Base-by-base conservation (phyloP, 148 eudicot species). In the Dianthus caryophyllus region DNA sequence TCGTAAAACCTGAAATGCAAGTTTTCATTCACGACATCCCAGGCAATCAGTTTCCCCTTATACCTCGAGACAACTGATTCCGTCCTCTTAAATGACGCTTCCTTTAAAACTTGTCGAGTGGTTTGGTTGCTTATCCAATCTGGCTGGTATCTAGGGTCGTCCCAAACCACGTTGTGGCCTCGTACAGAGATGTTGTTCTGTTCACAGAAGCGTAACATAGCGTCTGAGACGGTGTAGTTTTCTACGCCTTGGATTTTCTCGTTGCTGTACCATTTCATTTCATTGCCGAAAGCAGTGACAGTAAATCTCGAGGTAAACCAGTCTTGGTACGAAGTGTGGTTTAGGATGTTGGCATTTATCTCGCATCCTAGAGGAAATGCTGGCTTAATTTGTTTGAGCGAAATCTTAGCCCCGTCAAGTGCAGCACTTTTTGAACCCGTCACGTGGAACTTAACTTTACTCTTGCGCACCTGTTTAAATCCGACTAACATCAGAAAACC, bases 1-100 rank as follows among this genome's bases (percentile, higher is more conserved):
- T 82, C 84, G 26, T 70, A 82, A 49, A 80, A 82, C 22, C 56
- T 27, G 52, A 69, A 73, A 61, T 85, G 90, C 65, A 88, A 38
- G 51, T 88, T 84, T 68, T 86, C 90, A 68, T 88, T 88, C 77
- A 79, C 81, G n/a, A 88, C 96, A 79, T 88, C 96, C 96, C 96
- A 88, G 31, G 68, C 81, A 48, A 82, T 79, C 3, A 88, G 36
- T 36, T 73, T 76, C 10, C 87, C 88, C 9, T 76, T 69, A 36
- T 88, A 88, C 66, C 90, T 82, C 18, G 78, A 76, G 18, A 88
- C 83, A 4, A 85, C 83, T 0, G 90, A 83, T 20, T 71, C 56
- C 0, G 75, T 71, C 50, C 84, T 75, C 9, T 72, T 69, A 9
- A 71, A 60, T 24, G 78, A 74, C 12, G 75, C 75, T 9, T 60